phyloP scores from a whole-genome alignment of 2,329 filamentous ascomycete species.

The Penicillium griseofulvum region DNA sequence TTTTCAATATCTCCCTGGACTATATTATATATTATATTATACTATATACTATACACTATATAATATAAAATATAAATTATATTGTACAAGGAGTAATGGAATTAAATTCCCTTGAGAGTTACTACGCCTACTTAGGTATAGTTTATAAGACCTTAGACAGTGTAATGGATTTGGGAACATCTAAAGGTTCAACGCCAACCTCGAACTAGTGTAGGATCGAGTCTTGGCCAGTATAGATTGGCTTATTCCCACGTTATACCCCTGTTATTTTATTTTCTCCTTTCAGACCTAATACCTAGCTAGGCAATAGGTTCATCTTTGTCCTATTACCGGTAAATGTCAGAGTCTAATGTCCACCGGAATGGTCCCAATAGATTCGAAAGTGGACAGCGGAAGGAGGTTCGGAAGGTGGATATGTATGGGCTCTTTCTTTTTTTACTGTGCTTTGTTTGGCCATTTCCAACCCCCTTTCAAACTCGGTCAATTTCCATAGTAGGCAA shows the following conservation, averaged over 20 bases:
- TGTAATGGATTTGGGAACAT: background rate
- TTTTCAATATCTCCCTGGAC: no score
- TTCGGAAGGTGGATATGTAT: conserved; percentile 4
- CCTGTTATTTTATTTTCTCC: background rate
- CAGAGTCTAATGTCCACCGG: conserved; percentile 8
- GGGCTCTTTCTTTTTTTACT: background rate
- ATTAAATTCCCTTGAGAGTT: background rate
- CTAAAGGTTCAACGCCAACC: conserved; percentile 12
- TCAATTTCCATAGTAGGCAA: background rate
- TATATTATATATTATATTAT: no score
- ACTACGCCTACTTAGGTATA: background rate
- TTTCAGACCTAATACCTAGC: background rate
- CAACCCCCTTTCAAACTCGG: no score
- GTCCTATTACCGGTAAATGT: background rate
- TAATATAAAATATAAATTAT: no score
- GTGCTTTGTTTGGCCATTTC: background rate
- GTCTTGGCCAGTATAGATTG: background rate
- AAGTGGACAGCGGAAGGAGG: conserved; percentile 1
- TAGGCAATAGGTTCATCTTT: background rate
- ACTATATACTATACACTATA: no score
- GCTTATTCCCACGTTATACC: background rate
- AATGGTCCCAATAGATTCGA: conserved; percentile 9
- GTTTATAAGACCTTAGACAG: no score
- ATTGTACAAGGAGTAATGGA: background rate
- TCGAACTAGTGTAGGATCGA: conserved; percentile 1